A percentile compares a stretch with the other conserved stretches of the same genome.
Conservation (phyloP, 768 basidiomycete genomes). For the Trametes gibbosa region DNA sequence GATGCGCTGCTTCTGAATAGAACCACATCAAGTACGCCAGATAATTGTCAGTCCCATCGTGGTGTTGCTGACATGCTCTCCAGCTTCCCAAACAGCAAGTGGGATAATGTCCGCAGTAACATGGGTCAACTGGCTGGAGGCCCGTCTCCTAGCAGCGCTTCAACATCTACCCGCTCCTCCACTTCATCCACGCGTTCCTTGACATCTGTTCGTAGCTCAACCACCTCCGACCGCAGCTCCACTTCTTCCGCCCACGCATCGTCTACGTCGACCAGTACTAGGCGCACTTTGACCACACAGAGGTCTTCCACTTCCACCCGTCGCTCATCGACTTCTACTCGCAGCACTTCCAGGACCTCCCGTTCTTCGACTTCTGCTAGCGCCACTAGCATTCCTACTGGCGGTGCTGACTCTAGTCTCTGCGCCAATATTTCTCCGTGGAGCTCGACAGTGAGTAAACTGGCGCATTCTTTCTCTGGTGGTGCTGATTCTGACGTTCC, state of each 20-base stretch:
- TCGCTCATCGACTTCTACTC: constrained; percentile 26
- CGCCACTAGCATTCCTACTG: constrained; percentile 4
- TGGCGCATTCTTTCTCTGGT: background rate
- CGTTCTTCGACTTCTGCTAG: constrained; percentile 27
- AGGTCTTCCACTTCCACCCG: constrained; percentile 19
- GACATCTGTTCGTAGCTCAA: background rate
- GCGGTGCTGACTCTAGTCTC: constrained; percentile 22
- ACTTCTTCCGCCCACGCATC: constrained; percentile 12
- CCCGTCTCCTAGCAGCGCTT: constrained; percentile 23
- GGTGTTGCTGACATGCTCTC: background rate
- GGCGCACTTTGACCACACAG: constrained; percentile 26
- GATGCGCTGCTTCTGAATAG: constrained; percentile 17
- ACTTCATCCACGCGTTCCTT: constrained; percentile 15
- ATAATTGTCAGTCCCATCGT: background rate
- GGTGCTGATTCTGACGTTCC: background rate
- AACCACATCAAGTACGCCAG: constrained; percentile 56
- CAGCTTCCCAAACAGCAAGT: constrained; percentile 67
- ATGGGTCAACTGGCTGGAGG: constrained; percentile 40
- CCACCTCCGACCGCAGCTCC: constrained; percentile 24
- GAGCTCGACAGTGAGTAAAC: constrained; percentile 38
- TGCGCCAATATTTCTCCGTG: constrained; percentile 50
- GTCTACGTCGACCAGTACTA: background rate
- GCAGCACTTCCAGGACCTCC: constrained; percentile 15
- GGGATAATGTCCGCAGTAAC: constrained; percentile 66
- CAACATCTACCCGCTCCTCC: constrained; percentile 20